Conservation (phyloP, 129 eudicot species). For the Daucus carota region DNA sequence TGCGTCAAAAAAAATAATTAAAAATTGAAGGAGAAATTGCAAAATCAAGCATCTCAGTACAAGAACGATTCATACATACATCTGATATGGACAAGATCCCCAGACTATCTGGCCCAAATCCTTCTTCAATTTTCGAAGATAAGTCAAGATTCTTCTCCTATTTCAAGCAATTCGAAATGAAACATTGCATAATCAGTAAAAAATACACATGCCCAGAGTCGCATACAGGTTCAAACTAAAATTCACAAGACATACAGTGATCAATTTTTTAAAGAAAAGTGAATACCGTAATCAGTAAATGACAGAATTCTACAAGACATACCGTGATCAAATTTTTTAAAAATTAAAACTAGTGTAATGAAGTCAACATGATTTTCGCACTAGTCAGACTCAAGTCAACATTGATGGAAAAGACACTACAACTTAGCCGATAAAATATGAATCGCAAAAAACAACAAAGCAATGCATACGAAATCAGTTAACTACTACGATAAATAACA, state of each 20-base stretch:
- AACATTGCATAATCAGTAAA: constrained; percentile 2
- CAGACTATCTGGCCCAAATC: constrained; percentile 83
- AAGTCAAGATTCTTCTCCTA: constrained; percentile 73
- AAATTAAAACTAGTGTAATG: no score
- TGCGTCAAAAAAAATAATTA: neutral
- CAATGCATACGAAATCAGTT: no score
- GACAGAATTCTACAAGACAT: no score
- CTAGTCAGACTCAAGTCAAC: no score
- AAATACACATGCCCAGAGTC: neutral
- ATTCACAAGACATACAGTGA: neutral
- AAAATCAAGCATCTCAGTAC: neutral
- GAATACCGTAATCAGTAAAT: no score
- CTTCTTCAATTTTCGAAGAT: constrained; percentile 62
- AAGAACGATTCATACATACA: constrained; percentile 24
- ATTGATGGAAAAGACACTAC: no score
- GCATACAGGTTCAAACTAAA: neutral
- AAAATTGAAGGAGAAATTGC: neutral
- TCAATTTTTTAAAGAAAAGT: no score
- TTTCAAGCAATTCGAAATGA: constrained; percentile 10
- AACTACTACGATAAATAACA: no score
- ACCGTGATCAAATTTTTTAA: no score
- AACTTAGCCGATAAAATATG: no score
- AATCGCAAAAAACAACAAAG: no score
- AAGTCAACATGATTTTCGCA: no score
- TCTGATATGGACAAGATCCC: constrained; percentile 70